phyloP scores from a whole-genome alignment of 2,329 filamentous ascomycete species.

The Trichoderma citrinoviride region DNA sequence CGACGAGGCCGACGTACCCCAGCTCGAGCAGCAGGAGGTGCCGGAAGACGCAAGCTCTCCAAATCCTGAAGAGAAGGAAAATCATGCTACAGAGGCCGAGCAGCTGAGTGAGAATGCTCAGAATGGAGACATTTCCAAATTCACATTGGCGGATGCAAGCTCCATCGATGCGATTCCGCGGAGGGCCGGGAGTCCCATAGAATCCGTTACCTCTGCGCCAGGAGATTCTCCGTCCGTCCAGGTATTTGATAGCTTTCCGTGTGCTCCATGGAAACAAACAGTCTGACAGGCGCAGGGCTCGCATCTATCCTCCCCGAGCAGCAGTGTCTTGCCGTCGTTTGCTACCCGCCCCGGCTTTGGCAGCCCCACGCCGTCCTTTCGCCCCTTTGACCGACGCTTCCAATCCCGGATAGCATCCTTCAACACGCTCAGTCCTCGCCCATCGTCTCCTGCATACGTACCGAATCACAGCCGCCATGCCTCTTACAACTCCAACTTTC shows the following conservation, averaged over 20 bases:
- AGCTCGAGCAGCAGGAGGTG: constrained; percentile 26
- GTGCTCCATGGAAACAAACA: not conserved
- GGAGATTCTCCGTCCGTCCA: constrained; percentile 84
- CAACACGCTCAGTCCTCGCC: constrained; percentile 57
- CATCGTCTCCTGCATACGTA: constrained; percentile 74
- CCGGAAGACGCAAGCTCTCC: constrained; percentile 10
- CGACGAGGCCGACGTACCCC: constrained; percentile 25
- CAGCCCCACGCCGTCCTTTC: constrained; percentile 77
- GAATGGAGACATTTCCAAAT: constrained; percentile 48
- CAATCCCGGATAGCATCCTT: constrained; percentile 74
- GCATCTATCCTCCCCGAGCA: constrained; percentile 64
- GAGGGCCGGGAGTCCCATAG: constrained; percentile 64
- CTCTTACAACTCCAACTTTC: constrained; percentile 70
- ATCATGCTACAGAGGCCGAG: constrained; percentile 32
- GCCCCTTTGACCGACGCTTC: constrained; percentile 93
- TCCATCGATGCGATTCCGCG: constrained; percentile 49
- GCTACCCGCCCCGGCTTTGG: constrained; percentile 62
- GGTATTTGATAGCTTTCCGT: constrained; percentile 45
- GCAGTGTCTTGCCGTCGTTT: constrained; percentile 68
- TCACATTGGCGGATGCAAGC: constrained; percentile 50
- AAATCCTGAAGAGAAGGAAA: constrained; percentile 22
- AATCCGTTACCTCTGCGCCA: constrained; percentile 68
- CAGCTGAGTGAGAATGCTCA: constrained; percentile 46
- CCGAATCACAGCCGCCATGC: constrained; percentile 75
- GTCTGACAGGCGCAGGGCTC: constrained; percentile 52